Conservation (phyloP, 768 basidiomycete genomes). For the Cytidiella melzeri region DNA sequence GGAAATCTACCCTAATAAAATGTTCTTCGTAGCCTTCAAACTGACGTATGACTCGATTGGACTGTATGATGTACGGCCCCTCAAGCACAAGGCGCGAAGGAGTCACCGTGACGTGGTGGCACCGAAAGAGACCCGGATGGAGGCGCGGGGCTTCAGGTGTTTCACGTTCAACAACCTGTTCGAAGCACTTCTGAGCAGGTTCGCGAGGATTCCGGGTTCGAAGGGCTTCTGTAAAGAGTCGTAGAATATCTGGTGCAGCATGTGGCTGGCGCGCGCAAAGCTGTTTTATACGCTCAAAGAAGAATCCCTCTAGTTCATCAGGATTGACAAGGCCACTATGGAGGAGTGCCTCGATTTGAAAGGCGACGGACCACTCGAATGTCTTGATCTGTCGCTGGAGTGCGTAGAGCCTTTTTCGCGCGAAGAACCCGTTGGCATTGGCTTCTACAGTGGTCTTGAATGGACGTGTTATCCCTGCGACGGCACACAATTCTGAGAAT, state of each 20-base stretch:
- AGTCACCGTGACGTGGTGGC: conserved; percentile 70
- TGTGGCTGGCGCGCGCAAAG: conserved; percentile 29
- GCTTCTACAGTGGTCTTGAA: conserved; percentile 41
- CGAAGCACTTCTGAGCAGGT: conserved; percentile 39
- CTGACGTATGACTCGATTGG: conserved; percentile 73
- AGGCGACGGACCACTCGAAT: conserved; percentile 63
- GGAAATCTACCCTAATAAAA: conserved; percentile 80
- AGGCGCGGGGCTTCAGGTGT: conserved; percentile 16
- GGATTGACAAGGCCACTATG: conserved; percentile 60
- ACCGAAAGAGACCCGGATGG: conserved; percentile 45
- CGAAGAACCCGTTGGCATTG: conserved; percentile 44
- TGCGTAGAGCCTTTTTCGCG: conserved; percentile 36
- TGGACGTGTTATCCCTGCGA: conserved; percentile 36
- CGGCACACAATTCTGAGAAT: conserved; percentile 50
- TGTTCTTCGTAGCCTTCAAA: conserved; percentile 54
- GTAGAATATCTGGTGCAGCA: conserved; percentile 43
- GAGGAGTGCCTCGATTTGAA: conserved; percentile 70
- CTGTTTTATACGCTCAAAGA: conserved; percentile 30
- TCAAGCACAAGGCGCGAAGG: conserved; percentile 71
- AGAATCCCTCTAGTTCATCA: conserved; percentile 34
- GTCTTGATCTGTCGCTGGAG: conserved; percentile 38
- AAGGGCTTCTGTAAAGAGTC: conserved; percentile 46
- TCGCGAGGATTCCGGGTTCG: conserved; percentile 37
- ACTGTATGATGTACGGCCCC: conserved; percentile 70
- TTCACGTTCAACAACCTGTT: conserved; percentile 26